Base-by-base conservation (phyloP, 139 green algal species). In the Microglena sp. region DNA sequence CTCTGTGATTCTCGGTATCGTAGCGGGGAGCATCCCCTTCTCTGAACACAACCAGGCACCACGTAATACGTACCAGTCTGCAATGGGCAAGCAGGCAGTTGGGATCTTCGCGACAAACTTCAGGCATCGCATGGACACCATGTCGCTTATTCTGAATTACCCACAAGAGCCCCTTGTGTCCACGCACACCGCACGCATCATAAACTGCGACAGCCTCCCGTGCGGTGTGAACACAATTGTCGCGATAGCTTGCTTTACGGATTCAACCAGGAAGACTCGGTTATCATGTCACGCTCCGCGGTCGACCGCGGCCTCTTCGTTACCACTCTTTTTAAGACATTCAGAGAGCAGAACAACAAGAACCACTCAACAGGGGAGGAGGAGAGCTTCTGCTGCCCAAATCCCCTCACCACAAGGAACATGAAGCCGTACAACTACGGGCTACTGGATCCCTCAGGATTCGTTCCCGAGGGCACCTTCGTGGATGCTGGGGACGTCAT, bases 221-320 rank as follows among this genome's bases (percentile, higher is more conserved):
- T 33, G 21, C 24, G 68, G 68, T 3, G 6, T 40, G 60, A 89
- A 89, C 60, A 72, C 66, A 40, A 73, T 87, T 21, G 81, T 89
- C 30, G 81, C 76, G 6, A 86, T 89, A 62, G 56, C 66, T 27
- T 78, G 57, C 31, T 87, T 84, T 70, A 77, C 72, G 4, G 82
- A 1, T 89, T 79, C 68, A 89, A 89, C 75, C 83, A 89, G 69
- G 83, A 89, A 66, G 83, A 89, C 68, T 78, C 67, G n/a, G 45
- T 88, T 18, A 85, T 89, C 35, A 71, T 79, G 60, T 79, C 77
- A 56, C 66, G 70, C 22, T 66, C 54, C 0, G 63, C 75, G 29
- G 82, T 89, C 18, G 81, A 88, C 58, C 72, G 83, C 22, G 83
- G 83, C 8, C 75, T 89, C 33, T 82, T 86, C 64, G 55, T 68